Evolutionary conservation across 2,329 filamentous ascomycete species (phyloP).

Genomic region (Furcasterigmium sp.): DNA sequence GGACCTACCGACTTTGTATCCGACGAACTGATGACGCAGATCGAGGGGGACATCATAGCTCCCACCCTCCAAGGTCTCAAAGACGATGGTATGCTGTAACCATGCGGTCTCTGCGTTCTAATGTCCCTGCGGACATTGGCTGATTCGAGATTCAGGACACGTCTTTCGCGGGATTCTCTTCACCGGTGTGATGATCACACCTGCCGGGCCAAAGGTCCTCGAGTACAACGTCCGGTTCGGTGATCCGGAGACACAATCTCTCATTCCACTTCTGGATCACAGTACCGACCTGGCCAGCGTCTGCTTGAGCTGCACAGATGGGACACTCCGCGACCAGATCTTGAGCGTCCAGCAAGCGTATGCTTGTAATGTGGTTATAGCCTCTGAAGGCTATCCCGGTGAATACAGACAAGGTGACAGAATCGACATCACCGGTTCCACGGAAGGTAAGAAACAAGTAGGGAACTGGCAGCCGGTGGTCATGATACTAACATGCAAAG

Average conservation of each 20-base stretch:
- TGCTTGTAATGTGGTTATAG: constrained; percentile 89
- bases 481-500: background rate
- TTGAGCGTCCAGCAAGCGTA: constrained; percentile 65
- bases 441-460: too few species aligned
- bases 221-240: constrained; percentile 95
- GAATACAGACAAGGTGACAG: constrained; percentile 73
- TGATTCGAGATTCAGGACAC: constrained; percentile 4
- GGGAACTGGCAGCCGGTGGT: too few species aligned
- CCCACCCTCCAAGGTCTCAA: constrained; percentile 70
- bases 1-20: constrained; percentile 80
- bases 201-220: constrained; percentile 71
- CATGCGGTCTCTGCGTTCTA: too few species aligned
- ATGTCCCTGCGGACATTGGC: background rate
- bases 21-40: constrained; percentile 66
- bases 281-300: constrained; percentile 83
- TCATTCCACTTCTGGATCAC: constrained; percentile 69
- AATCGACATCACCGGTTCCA: constrained; percentile 28
- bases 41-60: constrained; percentile 79
- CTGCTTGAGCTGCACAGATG: constrained; percentile 78
- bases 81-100: background rate
- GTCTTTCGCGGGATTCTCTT: constrained; percentile 74
- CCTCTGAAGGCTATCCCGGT: constrained; percentile 85
- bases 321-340: constrained; percentile 64
- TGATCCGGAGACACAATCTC: constrained; percentile 85
- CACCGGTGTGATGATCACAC: constrained; percentile 91